phyloP scores from a whole-genome alignment of 805 yeast genomes.

The Jamesozyma hellenica region DNA sequence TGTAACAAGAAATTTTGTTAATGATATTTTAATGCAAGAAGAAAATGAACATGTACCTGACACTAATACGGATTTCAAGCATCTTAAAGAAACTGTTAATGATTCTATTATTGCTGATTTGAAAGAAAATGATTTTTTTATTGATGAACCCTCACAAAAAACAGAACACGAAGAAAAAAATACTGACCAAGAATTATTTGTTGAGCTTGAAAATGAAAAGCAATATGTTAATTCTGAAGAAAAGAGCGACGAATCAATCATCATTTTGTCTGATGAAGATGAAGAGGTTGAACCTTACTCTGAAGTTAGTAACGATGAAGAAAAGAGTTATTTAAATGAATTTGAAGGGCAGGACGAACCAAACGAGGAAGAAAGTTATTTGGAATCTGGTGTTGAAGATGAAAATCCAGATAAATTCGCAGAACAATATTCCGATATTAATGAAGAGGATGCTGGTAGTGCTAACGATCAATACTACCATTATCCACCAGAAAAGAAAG shows the following conservation, averaged over 20 bases:
- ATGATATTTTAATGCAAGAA: neutral
- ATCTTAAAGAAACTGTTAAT: constrained; percentile 11
- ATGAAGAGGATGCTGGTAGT: too few relatives aligned
- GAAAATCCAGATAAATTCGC: neutral
- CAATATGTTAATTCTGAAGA: neutral
- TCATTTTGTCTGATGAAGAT: constrained; percentile 6
- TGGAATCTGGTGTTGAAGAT: neutral
- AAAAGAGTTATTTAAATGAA: neutral
- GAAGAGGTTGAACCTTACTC: neutral
- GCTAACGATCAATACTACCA: too few relatives aligned
- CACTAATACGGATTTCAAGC: constrained; percentile 15
- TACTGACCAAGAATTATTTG: neutral
- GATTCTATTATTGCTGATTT: constrained; percentile 10
- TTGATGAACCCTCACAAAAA: constrained; percentile 4
- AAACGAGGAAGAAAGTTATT: neutral
- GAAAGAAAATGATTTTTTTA: too few relatives aligned
- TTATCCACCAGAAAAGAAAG: too few relatives aligned
- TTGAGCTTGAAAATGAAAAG: neutral
- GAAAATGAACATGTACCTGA: constrained; percentile 6
- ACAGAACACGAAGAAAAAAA: neutral
- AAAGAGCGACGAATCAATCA: constrained; percentile 4
- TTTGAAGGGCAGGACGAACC: constrained; percentile 2
- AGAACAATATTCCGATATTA: neutral
- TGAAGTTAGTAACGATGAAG: neutral
- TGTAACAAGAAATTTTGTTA: neutral